phyloP scores from a whole-genome alignment of 352 stramenopile species.

The Globisporangium okanoganense region DNA sequence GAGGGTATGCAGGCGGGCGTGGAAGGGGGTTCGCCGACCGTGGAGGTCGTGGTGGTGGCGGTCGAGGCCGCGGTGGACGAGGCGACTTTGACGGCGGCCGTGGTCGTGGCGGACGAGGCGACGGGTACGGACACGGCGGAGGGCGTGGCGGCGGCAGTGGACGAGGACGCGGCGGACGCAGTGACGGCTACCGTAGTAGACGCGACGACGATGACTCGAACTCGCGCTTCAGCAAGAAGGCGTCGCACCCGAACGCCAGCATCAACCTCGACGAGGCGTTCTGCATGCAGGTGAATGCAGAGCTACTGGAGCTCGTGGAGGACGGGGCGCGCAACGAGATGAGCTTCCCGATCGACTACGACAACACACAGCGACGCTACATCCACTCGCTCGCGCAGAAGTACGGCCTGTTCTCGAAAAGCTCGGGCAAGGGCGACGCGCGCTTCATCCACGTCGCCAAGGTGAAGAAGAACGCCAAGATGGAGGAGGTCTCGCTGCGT shows the following conservation, averaged over 20 bases:
- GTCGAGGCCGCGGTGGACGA: conserved; percentile 12
- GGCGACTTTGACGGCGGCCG: conserved; percentile 8
- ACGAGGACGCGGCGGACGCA: not conserved
- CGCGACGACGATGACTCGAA: conserved; percentile 9
- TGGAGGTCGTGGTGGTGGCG: not conserved
- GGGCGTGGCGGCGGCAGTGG: not conserved
- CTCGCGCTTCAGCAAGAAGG: conserved; percentile 3
- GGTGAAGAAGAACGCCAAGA: conserved; percentile 80
- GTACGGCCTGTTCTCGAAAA: conserved; percentile 81
- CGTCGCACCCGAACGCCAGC: conserved; percentile 7
- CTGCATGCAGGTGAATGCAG: conserved; percentile 55
- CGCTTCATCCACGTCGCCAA: conserved; percentile 80
- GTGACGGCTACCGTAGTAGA: not conserved
- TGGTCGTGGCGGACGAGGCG: not conserved
- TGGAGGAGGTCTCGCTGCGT: conserved; percentile 65
- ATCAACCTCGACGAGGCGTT: conserved; percentile 69
- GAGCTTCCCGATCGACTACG: conserved; percentile 60
- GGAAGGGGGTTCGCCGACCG: conserved; percentile 1
- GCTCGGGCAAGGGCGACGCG: conserved; percentile 54
- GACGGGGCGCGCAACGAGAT: conserved; percentile 51
- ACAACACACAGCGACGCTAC: conserved; percentile 77
- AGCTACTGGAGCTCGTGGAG: conserved; percentile 64
- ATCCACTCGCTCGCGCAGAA: conserved; percentile 82
- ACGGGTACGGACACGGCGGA: not conserved
- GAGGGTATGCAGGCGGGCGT: not conserved